Evolutionary conservation across 768 basidiomycete genomes (phyloP).

Genomic region (Suillus subalutaceus): DNA sequence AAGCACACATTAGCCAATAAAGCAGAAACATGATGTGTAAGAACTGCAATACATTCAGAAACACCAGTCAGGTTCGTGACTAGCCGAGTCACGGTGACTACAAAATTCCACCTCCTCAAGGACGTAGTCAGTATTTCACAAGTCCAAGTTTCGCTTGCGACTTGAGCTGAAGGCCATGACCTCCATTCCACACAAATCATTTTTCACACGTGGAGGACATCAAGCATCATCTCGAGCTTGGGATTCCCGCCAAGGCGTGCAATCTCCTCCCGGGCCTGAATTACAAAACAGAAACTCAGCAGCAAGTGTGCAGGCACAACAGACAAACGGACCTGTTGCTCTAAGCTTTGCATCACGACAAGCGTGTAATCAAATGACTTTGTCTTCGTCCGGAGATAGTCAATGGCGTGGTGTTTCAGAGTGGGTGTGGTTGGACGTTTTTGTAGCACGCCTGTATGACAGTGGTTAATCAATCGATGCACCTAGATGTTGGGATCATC

Average conservation of each 20-base stretch:
- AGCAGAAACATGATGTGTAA: background rate
- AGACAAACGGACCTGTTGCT: constrained; percentile 48
- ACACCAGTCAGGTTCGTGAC: background rate
- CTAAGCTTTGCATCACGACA: constrained; percentile 64
- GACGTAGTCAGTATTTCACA: background rate
- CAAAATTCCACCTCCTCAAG: background rate
- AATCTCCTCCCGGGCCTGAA: constrained; percentile 63
- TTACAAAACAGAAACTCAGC: constrained; percentile 15
- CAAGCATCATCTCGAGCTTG: constrained; percentile 59
- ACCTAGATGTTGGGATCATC: background rate
- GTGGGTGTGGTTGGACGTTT: constrained; percentile 87
- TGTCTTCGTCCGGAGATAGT: constrained; percentile 74
- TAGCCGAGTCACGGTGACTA: background rate
- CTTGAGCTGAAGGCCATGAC: background rate
- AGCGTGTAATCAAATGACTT: constrained; percentile 87
- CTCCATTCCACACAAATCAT: constrained; percentile 5
- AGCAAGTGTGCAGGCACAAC: constrained; percentile 32
- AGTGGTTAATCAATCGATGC: background rate
- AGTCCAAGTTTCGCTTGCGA: background rate
- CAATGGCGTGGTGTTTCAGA: constrained; percentile 78
- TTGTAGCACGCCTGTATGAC: constrained; percentile 76
- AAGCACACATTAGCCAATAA: background rate
- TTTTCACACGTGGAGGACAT: constrained; percentile 50
- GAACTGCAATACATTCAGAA: background rate
- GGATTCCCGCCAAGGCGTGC: constrained; percentile 74